A percentile compares a stretch with the other conserved stretches of the same genome.
These are phyloP conservation scores for Monosporascus sp. DNA, from an alignment of 2,329 filamentous ascomycete species.

Conservation along the genomic window DNA sequence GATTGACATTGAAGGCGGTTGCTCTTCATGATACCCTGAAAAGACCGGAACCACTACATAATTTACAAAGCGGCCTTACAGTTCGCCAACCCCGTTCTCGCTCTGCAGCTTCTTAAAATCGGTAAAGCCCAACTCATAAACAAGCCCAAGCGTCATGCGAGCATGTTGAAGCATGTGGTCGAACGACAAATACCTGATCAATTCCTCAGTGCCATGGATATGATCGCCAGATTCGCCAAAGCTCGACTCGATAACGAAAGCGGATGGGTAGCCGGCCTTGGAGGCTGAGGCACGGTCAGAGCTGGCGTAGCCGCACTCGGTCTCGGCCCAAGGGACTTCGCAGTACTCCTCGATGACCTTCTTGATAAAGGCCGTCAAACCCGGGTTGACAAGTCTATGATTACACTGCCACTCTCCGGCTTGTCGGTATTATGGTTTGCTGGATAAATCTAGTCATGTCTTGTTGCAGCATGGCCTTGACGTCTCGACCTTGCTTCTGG, in stretches of 20 bases:
- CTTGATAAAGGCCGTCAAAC: slow-evolving; percentile 86
- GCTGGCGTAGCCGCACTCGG: slow-evolving; percentile 83
- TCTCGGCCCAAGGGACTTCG: slow-evolving; percentile 78
- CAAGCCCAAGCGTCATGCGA: slow-evolving; percentile 76
- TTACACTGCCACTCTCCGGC: slow-evolving; percentile 82
- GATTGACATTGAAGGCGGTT: too few relatives aligned
- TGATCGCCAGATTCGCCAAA: slow-evolving; percentile 62
- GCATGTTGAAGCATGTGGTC: slow-evolving; percentile 92
- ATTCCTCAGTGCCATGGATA: slow-evolving; percentile 66
- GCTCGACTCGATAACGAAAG: slow-evolving; percentile 70
- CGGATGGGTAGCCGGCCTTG: slow-evolving; percentile 68
- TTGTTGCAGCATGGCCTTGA: slow-evolving; percentile 97
- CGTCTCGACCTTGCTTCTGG: slow-evolving; percentile 62
- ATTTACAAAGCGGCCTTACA: slow-evolving; percentile 16
- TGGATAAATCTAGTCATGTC: slow-evolving; percentile 94
- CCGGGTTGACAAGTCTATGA: slow-evolving; percentile 85
- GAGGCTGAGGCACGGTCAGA: slow-evolving; percentile 69
- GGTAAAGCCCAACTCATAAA: slow-evolving; percentile 77
- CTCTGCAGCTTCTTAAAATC: slow-evolving; percentile 47
- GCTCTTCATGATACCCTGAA: too few relatives aligned
- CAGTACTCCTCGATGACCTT: slow-evolving; percentile 81
- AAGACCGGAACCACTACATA: too few relatives aligned
- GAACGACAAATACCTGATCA: slow-evolving; percentile 68
- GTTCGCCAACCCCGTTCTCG: slow-evolving; percentile 28
- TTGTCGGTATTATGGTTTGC: slow-evolving; percentile 77